Evolutionary conservation across 202 grass and related monocot species (phyloP), one percentile per base, ranked within the genome.

Genomic region (Schoenoplectus tabernaemontani): DNA sequence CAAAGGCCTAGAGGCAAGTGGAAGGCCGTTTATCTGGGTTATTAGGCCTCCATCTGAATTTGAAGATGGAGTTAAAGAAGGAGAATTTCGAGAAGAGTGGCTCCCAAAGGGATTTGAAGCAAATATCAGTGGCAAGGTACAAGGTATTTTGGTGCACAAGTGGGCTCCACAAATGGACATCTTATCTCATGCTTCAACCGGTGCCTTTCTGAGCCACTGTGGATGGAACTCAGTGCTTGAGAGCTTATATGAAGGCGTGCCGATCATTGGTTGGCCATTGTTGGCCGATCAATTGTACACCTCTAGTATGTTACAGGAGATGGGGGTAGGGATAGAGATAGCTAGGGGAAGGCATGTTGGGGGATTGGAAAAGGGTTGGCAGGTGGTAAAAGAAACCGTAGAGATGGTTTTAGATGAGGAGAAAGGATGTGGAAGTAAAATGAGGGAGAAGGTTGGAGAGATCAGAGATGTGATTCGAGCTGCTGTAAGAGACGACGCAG

Each of bases 161-260:
- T 81, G 78, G 78, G 66, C 77, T 24, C 84, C 84, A 17, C 84
- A 86, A 50, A 61, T 41, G 24, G 10, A 28, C 26, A 76, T 86
- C 17, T 61, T 86, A 24, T 74, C 78, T 7, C 78, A 86, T 44
- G 48, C 19, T 7, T 66, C 83, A 19, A 60, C 64, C 13, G 83
- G 83, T 43, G 83, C 73, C 1, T 87, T 79, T 76, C 54, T 83
- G 19, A 83, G 77, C 19, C 85, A 87, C 28, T 87, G 85, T 47
- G 80, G 85, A n/a, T 87, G 85, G 85, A 87, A 87, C 60, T 87
- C 85, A 1, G 44, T 73, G 59, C 64, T 85, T 0, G 77, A 85
- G 63, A 78, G 84, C 59, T 44, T 81, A 24, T 24, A 15, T 28
- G 24, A 37, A 48, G 66, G 84, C 0, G 28, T 81, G 9, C 84